Base-by-base conservation (phyloP, 495 filamentous ascomycete genomes). In the Penicillium diatomitis region DNA sequence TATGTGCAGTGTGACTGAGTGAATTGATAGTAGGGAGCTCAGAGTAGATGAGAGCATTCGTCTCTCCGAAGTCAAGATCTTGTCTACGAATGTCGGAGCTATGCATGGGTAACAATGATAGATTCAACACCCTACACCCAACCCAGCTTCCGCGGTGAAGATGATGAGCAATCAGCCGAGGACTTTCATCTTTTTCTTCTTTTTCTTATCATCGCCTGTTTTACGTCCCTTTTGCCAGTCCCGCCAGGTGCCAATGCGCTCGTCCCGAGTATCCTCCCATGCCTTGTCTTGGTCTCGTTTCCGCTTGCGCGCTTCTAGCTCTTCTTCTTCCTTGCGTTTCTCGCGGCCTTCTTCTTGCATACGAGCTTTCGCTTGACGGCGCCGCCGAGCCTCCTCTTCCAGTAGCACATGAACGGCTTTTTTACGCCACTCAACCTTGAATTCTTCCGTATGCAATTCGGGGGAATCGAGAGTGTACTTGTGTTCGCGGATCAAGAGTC, bases 171-270 rank as follows among this genome's bases (percentile, higher is more conserved):
- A 31, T 44, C 43, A 85, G 10, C 80, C 82, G 44, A 86, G 72
- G n/a, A 88, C 76, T 75, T 95, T 94, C 77, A 88, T 91, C 73
- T 92, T 91, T 79, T 95, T 96, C 77, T 94, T 94, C 62, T 86
- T 88, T 60, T 80, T 80, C 51, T 80, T 81, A 30, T 68, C 62
- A 5, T 71, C 69, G 2, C 58, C 68, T 28, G 77, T 77, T 45
- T 77, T 77, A 44, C 65, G 64, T 20, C 72, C 75, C 70, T 90
- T 89, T 58, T 92, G 85, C 56, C 90, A 99, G 49, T 90, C 83
- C 32, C 94, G 81, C 92, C 92, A 99, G 64, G 85, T 95, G 30
- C 82, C 85, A 69, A 98, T 97, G 49, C 92, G 79, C 65, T 88
- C 77, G 47, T 98, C 92, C 39, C 94, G 78, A 35, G 83, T 94